These are phyloP conservation scores for Annona cherimola DNA, from an alignment of 164 flowering plant species.

Conservation along the genomic window DNA sequence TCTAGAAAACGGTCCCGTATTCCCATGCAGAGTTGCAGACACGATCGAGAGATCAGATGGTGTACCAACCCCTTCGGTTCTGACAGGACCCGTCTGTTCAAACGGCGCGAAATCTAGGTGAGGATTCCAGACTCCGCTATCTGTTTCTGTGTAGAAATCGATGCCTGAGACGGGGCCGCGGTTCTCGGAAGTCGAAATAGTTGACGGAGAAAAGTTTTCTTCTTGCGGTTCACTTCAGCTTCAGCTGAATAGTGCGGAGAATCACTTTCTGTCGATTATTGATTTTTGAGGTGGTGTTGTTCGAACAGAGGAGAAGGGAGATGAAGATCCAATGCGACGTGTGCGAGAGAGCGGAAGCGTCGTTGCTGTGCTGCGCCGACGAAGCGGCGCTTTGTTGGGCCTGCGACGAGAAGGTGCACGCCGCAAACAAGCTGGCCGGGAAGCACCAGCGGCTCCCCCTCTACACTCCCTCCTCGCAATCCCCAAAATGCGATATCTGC, in stretches of 20 bases:
- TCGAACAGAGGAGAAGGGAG: background rate
- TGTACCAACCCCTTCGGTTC: background rate
- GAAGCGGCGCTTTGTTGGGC: conserved; percentile 34
- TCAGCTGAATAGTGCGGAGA: background rate
- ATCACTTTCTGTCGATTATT: background rate
- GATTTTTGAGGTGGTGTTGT: background rate
- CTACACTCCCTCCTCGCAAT: conserved; percentile 14
- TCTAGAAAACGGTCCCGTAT: background rate
- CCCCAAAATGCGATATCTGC: conserved; percentile 32
- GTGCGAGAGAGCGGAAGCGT: conserved; percentile 34
- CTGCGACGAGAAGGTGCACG: conserved; percentile 38
- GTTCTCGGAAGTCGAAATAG: background rate
- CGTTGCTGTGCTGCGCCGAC: conserved; percentile 40
- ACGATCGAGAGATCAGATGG: background rate
- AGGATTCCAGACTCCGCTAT: background rate
- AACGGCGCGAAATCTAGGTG: background rate
- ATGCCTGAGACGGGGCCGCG: background rate
- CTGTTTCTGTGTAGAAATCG: background rate
- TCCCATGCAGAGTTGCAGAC: background rate
- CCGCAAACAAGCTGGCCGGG: conserved; percentile 35
- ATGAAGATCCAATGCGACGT: conserved; percentile 43
- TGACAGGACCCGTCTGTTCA: too few species aligned
- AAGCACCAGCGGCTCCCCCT: conserved; percentile 37
- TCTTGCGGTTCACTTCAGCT: background rate
- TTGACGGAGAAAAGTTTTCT: background rate